These are phyloP conservation scores for Carnegiea gigantea DNA, from an alignment of 179 eudicot genomes.

Conservation along the genomic window DNA sequence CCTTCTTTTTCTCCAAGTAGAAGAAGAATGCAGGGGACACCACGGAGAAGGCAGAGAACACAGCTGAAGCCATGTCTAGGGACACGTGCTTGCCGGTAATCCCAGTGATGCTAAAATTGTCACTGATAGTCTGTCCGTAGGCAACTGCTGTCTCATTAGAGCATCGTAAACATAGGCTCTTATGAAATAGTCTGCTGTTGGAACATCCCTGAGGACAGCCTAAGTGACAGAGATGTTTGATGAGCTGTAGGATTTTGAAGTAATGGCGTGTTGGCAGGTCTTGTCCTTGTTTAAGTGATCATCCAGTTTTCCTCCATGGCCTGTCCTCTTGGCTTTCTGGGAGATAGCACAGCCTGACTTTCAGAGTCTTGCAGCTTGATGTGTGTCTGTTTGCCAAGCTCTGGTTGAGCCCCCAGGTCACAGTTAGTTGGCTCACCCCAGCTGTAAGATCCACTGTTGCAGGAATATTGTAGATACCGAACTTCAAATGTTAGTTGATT, in stretches of 20 bases:
- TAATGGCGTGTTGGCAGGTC: slow-evolving; percentile 59
- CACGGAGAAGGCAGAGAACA: slow-evolving; percentile 64
- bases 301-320: slow-evolving; percentile 66
- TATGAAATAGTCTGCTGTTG: slow-evolving; percentile 64
- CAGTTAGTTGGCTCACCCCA: slow-evolving; percentile 51
- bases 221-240: slow-evolving; percentile 39
- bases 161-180: slow-evolving; percentile 55
- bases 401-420: slow-evolving; percentile 53
- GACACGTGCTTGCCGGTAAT: slow-evolving; percentile 58
- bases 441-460: slow-evolving; percentile 40
- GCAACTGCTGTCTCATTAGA: slow-evolving; percentile 34
- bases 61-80: slow-evolving; percentile 57
- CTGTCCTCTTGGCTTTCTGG: slow-evolving; percentile 69
- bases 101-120: slow-evolving; percentile 41
- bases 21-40: slow-evolving; percentile 62
- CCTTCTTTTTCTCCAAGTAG: slow-evolving; percentile 59
- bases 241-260: slow-evolving; percentile 30
- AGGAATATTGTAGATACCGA: background rate
- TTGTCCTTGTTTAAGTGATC: slow-evolving; percentile 63
- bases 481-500: background rate
- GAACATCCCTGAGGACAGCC: slow-evolving; percentile 48
- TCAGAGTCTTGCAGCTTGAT: slow-evolving; percentile 45
- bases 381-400: slow-evolving; percentile 33
- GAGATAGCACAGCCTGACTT: slow-evolving; percentile 65
- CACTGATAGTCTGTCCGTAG: slow-evolving; percentile 54